Conservation (phyloP, 495 filamentous ascomycete genomes). For the Entonaema liquescens region DNA sequence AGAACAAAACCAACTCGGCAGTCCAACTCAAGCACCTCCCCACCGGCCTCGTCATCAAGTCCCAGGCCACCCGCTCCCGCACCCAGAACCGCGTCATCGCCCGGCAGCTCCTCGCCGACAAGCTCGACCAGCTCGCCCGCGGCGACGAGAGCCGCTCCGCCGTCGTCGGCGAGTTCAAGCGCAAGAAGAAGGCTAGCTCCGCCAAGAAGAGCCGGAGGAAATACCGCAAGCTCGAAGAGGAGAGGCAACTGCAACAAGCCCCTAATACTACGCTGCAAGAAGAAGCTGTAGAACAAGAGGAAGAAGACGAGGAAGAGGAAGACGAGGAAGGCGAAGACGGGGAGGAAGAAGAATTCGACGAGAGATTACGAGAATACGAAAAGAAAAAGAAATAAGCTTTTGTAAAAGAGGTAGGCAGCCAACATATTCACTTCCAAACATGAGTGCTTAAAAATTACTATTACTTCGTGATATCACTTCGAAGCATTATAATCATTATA, state of each 20-base stretch:
- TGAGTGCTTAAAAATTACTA: background rate
- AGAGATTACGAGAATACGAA: background rate
- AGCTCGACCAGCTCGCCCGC: slow-evolving; percentile 71
- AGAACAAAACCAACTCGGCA: slow-evolving; percentile 97
- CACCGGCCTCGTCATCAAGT: slow-evolving; percentile 90
- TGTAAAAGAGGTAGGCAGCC: background rate
- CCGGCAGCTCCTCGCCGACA: slow-evolving; percentile 76
- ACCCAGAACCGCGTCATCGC: slow-evolving; percentile 91
- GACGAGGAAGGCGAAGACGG: background rate
- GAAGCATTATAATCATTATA: background rate
- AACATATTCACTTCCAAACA: too few relatives aligned
- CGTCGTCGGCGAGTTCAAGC: slow-evolving; percentile 53
- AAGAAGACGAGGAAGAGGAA: slow-evolving; percentile 7
- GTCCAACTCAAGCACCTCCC: slow-evolving; percentile 92
- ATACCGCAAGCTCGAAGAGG: slow-evolving; percentile 58
- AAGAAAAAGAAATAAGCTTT: background rate
- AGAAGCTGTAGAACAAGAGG: slow-evolving; percentile 11
- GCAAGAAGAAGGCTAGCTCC: slow-evolving; percentile 58
- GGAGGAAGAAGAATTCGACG: background rate
- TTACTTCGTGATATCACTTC: background rate
- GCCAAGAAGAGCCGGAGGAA: slow-evolving; percentile 61
- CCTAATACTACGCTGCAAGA: background rate
- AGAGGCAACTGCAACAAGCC: slow-evolving; percentile 33
- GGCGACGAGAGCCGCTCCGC: slow-evolving; percentile 55
- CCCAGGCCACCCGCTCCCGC: slow-evolving; percentile 86